A percentile compares a stretch with the other conserved stretches of the same genome.
These are phyloP conservation scores for Carnegiea gigantea DNA, from an alignment of 179 eudicot genomes.

Conservation along the genomic window DNA sequence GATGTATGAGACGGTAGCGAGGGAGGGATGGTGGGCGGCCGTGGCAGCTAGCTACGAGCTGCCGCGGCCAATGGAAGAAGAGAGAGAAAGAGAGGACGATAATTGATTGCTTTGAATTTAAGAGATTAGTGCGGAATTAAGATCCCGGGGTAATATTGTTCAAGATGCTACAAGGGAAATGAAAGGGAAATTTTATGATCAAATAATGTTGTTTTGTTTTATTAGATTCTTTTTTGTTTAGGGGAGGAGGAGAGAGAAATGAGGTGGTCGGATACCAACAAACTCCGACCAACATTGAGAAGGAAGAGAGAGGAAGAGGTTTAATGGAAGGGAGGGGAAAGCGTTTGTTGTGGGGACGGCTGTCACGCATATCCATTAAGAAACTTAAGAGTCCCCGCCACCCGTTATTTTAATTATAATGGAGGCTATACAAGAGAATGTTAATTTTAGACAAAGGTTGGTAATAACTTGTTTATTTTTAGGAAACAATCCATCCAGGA, in stretches of 20 bases:
- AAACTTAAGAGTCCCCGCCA: neutral
- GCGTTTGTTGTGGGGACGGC: slow-evolving; percentile 2
- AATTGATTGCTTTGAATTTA: no score
- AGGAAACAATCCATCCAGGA: neutral
- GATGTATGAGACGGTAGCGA: neutral
- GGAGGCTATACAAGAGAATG: neutral
- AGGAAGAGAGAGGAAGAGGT: neutral
- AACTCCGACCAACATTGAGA: neutral
- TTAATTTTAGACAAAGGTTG: neutral
- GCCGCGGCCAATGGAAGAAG: slow-evolving; percentile 3
- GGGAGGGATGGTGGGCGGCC: neutral
- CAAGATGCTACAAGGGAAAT: neutral
- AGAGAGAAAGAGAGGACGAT: neutral
- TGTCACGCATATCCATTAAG: neutral
- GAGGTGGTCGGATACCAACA: neutral
- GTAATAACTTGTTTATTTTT: neutral
- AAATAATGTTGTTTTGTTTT: neutral
- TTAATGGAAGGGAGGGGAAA: slow-evolving; percentile 7
- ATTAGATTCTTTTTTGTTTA: neutral
- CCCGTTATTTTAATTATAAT: neutral
- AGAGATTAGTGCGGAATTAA: no score
- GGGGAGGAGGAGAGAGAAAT: neutral
- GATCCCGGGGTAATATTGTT: neutral
- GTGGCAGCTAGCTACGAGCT: neutral
- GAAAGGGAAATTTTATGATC: neutral